These are phyloP conservation scores for Cladophialophora chaetospira DNA, from an alignment of 2,329 filamentous ascomycete genomes.

Conservation along the genomic window DNA sequence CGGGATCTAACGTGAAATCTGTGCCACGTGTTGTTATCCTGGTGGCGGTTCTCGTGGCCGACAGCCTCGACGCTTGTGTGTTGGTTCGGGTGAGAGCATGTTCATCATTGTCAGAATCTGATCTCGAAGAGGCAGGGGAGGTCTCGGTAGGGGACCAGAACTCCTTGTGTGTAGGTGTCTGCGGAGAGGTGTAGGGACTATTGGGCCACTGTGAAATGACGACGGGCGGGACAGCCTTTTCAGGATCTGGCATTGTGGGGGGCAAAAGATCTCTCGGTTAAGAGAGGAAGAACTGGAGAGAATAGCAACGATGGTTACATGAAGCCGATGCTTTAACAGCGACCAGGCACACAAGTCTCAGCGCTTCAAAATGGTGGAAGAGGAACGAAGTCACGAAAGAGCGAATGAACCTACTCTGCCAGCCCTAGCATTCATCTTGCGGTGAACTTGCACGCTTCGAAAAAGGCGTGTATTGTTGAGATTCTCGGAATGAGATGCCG, in stretches of 20 bases:
- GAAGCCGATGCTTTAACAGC: no score
- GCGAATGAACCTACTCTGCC: not conserved
- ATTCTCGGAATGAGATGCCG: slow-evolving; percentile 23
- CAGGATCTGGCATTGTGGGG: slow-evolving; percentile 19
- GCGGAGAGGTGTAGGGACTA: not conserved
- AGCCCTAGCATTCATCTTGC: not conserved
- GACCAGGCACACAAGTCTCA: not conserved
- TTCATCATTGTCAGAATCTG: slow-evolving; percentile 24
- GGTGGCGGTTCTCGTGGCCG: slow-evolving; percentile 30
- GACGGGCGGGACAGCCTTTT: slow-evolving; percentile 21
- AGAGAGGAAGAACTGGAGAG: no score
- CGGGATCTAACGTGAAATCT: slow-evolving; percentile 52
- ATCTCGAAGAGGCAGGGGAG: slow-evolving; percentile 24
- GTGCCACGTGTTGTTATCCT: slow-evolving; percentile 50
- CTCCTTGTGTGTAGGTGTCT: slow-evolving; percentile 22
- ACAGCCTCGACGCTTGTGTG: slow-evolving; percentile 23
- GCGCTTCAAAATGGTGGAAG: not conserved
- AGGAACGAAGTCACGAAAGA: not conserved
- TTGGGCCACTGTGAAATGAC: slow-evolving; percentile 11
- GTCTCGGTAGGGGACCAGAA: slow-evolving; percentile 20
- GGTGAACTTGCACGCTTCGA: not conserved
- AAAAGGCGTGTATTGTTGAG: not conserved
- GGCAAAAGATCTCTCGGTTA: not conserved
- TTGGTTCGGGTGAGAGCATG: slow-evolving; percentile 25
- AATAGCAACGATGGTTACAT: no score